Percentiles rank a stretch among this genome's conserved stretches.
Conservation (phyloP, 225 moss, liverwort and hornwort genomes). For the Physcomitrium patens region DNA sequence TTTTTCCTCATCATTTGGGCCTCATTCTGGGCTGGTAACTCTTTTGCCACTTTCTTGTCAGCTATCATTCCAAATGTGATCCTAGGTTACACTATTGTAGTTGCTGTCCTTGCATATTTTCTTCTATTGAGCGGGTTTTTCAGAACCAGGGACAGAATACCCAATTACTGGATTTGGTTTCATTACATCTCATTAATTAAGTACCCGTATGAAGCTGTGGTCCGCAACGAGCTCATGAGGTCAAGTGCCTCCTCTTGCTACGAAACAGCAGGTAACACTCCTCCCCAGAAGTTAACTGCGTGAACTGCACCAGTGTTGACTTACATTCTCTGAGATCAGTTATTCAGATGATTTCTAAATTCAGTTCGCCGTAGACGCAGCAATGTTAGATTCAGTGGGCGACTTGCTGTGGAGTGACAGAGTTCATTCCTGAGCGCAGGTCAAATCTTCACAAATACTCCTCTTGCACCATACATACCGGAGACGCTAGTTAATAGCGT, state of each 20-base stretch:
- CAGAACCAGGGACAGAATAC: constrained; percentile 86
- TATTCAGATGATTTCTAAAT: not conserved
- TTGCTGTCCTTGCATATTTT: constrained; percentile 85
- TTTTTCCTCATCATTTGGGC: constrained; percentile 95
- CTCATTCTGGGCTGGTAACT: constrained; percentile 92
- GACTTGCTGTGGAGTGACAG: not conserved
- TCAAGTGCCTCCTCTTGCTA: constrained; percentile 62
- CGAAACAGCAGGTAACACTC: constrained; percentile 55
- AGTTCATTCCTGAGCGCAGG: constrained; percentile 28
- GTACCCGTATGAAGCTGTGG: constrained; percentile 71
- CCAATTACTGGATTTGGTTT: constrained; percentile 94
- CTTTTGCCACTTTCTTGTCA: constrained; percentile 84
- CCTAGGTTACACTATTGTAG: constrained; percentile 85
- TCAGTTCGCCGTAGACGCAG: constrained; percentile 4
- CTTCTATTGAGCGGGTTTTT: constrained; percentile 90
- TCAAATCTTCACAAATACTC: constrained; percentile 55
- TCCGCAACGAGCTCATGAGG: constrained; percentile 86
- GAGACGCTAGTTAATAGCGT: constrained; percentile 44
- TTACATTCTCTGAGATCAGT: not conserved
- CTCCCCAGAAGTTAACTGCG: not conserved
- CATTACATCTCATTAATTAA: constrained; percentile 92
- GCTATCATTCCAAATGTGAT: constrained; percentile 93
- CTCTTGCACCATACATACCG: constrained; percentile 48
- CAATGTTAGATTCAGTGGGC: not conserved
- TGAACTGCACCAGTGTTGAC: not conserved